These are phyloP conservation scores for Stemphylium lycopersici DNA, from an alignment of 2,329 filamentous ascomycete genomes.

Conservation along the genomic window DNA sequence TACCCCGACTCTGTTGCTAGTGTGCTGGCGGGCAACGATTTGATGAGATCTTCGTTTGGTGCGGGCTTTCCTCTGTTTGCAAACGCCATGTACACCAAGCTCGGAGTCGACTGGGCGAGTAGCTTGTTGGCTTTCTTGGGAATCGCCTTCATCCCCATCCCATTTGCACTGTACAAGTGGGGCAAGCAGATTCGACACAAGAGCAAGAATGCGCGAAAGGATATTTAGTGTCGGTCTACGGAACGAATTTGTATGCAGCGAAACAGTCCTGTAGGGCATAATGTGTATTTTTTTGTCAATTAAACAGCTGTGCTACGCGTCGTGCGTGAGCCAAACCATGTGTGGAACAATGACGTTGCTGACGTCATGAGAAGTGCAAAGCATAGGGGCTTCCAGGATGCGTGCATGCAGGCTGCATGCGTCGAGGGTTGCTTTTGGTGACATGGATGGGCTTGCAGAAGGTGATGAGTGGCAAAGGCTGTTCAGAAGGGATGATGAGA, in stretches of 20 bases:
- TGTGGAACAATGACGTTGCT: too few relatives aligned
- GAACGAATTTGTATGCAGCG: not conserved
- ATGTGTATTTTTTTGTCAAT: not conserved
- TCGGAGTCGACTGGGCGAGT: conserved; percentile 53
- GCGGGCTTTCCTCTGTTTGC: conserved; percentile 52
- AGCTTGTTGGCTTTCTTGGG: conserved; percentile 50
- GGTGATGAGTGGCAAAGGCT: too few relatives aligned
- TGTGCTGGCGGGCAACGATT: conserved; percentile 54
- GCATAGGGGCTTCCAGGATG: too few relatives aligned
- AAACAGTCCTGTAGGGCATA: not conserved
- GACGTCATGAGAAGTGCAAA: too few relatives aligned
- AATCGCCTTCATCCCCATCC: conserved; percentile 54
- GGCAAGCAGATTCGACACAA: conserved; percentile 50
- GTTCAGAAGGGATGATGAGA: too few relatives aligned
- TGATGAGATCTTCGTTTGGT: conserved; percentile 51
- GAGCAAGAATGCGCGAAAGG: conserved; percentile 51
- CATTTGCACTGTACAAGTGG: conserved; percentile 53
- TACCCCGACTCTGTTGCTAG: conserved; percentile 52
- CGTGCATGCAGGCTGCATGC: too few relatives aligned
- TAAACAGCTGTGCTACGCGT: too few relatives aligned
- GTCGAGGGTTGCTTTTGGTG: too few relatives aligned
- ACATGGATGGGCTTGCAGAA: too few relatives aligned
- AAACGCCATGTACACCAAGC: conserved; percentile 27
- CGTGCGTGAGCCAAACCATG: too few relatives aligned
- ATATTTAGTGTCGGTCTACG: conserved; percentile 35